Percentiles rank a stretch among this genome's conserved stretches.
phyloP scores from a whole-genome alignment of 108 stramenopile genomes.

The Pseudonitzschia delicatissima region DNA sequence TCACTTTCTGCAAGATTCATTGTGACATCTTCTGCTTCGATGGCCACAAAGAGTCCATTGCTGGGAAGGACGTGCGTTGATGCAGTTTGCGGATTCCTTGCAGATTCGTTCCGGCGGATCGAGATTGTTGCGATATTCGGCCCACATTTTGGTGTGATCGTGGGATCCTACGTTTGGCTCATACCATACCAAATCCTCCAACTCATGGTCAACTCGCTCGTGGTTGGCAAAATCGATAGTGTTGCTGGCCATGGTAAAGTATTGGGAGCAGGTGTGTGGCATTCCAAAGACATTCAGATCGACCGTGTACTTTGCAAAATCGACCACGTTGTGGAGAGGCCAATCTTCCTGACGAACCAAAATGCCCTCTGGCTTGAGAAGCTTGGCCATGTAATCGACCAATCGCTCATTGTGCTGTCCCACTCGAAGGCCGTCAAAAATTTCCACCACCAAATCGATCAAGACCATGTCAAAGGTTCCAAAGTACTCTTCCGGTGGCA shows the following conservation, averaged over 20 bases:
- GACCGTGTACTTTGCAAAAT: slow-evolving; percentile 22
- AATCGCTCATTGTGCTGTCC: slow-evolving; percentile 3
- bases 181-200: slow-evolving; percentile 7
- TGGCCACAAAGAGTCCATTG: slow-evolving; percentile 40
- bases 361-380: slow-evolving; percentile 80
- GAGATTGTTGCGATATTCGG: slow-evolving; percentile 10
- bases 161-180: slow-evolving; percentile 5
- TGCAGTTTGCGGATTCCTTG: slow-evolving; percentile 13
- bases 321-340: slow-evolving; percentile 34
- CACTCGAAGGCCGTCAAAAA: slow-evolving; percentile 27
- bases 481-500: slow-evolving; percentile 68
- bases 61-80: slow-evolving; percentile 7
- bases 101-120: slow-evolving; percentile 6
- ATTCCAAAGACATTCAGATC: slow-evolving; percentile 27
- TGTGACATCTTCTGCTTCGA: slow-evolving; percentile 61
- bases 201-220: slow-evolving; percentile 2
- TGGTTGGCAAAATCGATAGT: slow-evolving; percentile 35
- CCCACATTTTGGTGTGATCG: background rate
- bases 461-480: slow-evolving; percentile 72
- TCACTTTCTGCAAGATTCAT: slow-evolving; percentile 19
- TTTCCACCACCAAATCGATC: slow-evolving; percentile 44
- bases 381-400: slow-evolving; percentile 56
- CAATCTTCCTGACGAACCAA: slow-evolving; percentile 78
- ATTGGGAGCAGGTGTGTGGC: slow-evolving; percentile 61
- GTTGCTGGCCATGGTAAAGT: slow-evolving; percentile 42